Evolutionary conservation across 1,139 yeast genomes (phyloP), one percentile per base, ranked within the genome.

Genomic region (Yamadazyma sp.): DNA sequence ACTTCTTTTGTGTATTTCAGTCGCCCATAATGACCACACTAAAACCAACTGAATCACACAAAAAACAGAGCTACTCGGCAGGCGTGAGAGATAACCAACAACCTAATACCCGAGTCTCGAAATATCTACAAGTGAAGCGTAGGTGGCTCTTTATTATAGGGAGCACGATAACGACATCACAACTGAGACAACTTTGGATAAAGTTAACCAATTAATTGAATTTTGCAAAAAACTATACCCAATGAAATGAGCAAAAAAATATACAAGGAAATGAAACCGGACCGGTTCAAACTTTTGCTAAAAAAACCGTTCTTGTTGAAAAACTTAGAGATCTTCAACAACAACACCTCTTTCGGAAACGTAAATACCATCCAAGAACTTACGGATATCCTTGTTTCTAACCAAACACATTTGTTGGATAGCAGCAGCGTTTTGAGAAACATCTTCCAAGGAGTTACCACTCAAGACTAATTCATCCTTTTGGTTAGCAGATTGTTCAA

Each of bases 311-410:
- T 20, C 31, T 13, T 17, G 20, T 15, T 21, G n/a, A 28, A 20
- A 29, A 35, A 29, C 23, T 70, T 76, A 78, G 51, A 67, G 66
- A 44, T 82, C 88, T 66, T 78, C 80, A 46, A 67, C 86, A 68
- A 92, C 80, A 68, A 79, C 78, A 66, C 96, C 96, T 76, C 87
- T 86, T 78, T 87, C 95, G 56, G 97, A 90, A 63, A 92, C 98
- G 75, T 92, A 92, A 79, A 92, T 90, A 89, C 98, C 98, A 76
- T 92, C 98, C 82, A 92, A 86, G 79, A 85, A 92, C 85, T 92
- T 92, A 80, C 98, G 89, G 90, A 94, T 92, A 92, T 94, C 99
- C 90, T 94, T 94, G 95, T 92, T 92, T 83, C 97, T 87, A 67
- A 90, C 98, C 73, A 95, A 85, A 80, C 97, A 90, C 75, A 82